phyloP scores from a whole-genome alignment of 2,329 filamentous ascomycete genomes.

The Apiospora rasikravindrae region DNA sequence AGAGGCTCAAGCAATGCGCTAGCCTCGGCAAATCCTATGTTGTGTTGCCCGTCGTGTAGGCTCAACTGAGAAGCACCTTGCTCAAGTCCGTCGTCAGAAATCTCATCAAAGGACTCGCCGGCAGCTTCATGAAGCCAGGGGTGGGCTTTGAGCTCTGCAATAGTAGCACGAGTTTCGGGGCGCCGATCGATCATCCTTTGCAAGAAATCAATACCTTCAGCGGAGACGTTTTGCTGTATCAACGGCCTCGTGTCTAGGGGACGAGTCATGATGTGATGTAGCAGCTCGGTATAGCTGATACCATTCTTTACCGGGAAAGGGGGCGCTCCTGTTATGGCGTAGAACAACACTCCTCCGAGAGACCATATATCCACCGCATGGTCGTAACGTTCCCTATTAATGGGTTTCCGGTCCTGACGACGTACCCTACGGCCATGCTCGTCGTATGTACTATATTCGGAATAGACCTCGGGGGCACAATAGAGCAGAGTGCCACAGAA shows the following conservation, averaged over 20 bases:
- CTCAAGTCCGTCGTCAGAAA: conserved; percentile 63
- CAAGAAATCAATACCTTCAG: conserved; percentile 75
- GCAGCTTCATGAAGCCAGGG: conserved; percentile 68
- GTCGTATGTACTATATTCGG: conserved; percentile 71
- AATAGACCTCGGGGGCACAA: conserved; percentile 96
- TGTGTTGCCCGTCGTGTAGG: conserved; percentile 52
- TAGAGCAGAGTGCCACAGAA: conserved; percentile 97
- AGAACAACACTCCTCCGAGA: conserved; percentile 89
- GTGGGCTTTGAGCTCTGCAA: conserved; percentile 72
- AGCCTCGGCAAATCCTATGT: conserved; percentile 28
- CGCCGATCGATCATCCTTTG: conserved; percentile 80
- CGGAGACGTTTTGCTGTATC: conserved; percentile 61
- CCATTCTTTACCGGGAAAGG: conserved; percentile 82
- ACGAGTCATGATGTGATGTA: conserved; percentile 85
- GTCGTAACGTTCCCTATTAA: conserved; percentile 72
- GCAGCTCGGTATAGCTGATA: conserved; percentile 77
- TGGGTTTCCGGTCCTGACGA: conserved; percentile 64
- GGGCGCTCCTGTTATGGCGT: conserved; percentile 76
- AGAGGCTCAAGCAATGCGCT: conserved; percentile 39
- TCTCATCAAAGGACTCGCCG: conserved; percentile 63
- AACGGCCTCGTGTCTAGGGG: conserved; percentile 72
- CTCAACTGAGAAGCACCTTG: conserved; percentile 68
- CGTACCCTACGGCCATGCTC: conserved; percentile 68
- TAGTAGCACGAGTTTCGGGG: conserved; percentile 76
- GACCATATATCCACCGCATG: conserved; percentile 98